Evolutionary conservation across 1,139 yeast genomes (phyloP).

Genomic region (Kurtzmaniella quercitrusa): DNA sequence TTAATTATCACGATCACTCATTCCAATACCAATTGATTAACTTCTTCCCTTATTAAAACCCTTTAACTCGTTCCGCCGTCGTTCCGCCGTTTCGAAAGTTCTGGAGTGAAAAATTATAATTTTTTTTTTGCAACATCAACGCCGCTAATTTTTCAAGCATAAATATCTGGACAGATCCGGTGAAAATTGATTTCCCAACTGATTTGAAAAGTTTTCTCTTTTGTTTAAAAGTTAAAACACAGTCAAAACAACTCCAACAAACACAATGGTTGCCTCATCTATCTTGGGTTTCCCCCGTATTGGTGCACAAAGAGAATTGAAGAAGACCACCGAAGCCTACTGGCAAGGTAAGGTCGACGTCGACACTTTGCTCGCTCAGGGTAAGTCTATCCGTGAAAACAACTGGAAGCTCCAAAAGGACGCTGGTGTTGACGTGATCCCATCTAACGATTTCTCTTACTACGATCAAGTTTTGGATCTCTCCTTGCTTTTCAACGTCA

Average conservation of each 20-base stretch:
- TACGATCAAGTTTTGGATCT: slow-evolving; percentile 96
- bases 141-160: not conserved
- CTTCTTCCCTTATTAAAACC: not conserved
- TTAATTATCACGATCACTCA: too few species aligned
- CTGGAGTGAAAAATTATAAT: not conserved
- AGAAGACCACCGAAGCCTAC: slow-evolving; percentile 98
- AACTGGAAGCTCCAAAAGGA: slow-evolving; percentile 98
- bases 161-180: not conserved
- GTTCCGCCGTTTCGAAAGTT: not conserved
- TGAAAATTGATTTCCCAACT: not conserved
- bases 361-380: slow-evolving; percentile 86
- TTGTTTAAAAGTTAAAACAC: not conserved
- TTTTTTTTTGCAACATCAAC: not conserved
- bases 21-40: too few species aligned
- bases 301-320: slow-evolving; percentile 98
- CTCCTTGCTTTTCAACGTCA: slow-evolving; percentile 87
- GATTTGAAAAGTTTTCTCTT: not conserved
- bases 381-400: slow-evolving; percentile 90
- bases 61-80: not conserved
- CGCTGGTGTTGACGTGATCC: slow-evolving; percentile 95
- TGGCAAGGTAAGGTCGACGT: slow-evolving; percentile 91
- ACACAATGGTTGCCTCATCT: slow-evolving; percentile 85
- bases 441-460: slow-evolving; percentile 97
- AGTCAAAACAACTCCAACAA: slow-evolving; percentile 1
- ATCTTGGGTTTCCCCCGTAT: slow-evolving; percentile 99